These are phyloP conservation scores for Exophiala calicioides DNA, from an alignment of 2,329 filamentous ascomycete genomes.

Conservation along the genomic window DNA sequence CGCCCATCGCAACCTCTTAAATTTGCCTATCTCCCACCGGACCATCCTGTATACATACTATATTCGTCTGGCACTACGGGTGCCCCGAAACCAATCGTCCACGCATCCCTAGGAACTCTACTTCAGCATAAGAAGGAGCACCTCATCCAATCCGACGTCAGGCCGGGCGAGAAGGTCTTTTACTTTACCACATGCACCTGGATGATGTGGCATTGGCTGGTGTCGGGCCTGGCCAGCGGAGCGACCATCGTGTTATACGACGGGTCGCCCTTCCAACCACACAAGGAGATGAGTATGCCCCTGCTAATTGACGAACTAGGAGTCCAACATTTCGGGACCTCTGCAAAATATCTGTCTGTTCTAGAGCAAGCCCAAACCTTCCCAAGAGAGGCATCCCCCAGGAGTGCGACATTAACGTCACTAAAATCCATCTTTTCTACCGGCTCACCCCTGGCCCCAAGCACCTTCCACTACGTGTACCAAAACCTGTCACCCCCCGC, in stretches of 20 bases:
- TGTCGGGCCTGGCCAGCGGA: slow-evolving; percentile 80
- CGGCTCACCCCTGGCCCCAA: slow-evolving; percentile 86
- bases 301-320: slow-evolving; percentile 74
- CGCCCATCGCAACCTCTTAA: slow-evolving; percentile 47
- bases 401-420: slow-evolving; percentile 43
- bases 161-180: slow-evolving; percentile 71
- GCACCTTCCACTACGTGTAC: slow-evolving; percentile 90
- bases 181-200: slow-evolving; percentile 95
- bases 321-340: slow-evolving; percentile 94
- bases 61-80: slow-evolving; percentile 92
- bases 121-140: slow-evolving; percentile 98
- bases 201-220: slow-evolving; percentile 99
- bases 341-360: slow-evolving; percentile 87
- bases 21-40: slow-evolving; percentile 78
- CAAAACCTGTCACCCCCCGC: slow-evolving; percentile 47
- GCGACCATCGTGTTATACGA: slow-evolving; percentile 86
- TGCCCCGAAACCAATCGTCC: slow-evolving; percentile 88
- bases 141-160: slow-evolving; percentile 79
- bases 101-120: slow-evolving; percentile 84
- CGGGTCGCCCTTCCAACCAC: slow-evolving; percentile 82
- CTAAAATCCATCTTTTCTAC: slow-evolving; percentile 91
- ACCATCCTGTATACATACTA: slow-evolving; percentile 89
- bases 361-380: slow-evolving; percentile 75
- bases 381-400: slow-evolving; percentile 55
- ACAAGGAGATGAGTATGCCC: slow-evolving; percentile 79